phyloP scores from a whole-genome alignment of 1,284 basidiomycete species.

The Coniferiporia sulphurascens region DNA sequence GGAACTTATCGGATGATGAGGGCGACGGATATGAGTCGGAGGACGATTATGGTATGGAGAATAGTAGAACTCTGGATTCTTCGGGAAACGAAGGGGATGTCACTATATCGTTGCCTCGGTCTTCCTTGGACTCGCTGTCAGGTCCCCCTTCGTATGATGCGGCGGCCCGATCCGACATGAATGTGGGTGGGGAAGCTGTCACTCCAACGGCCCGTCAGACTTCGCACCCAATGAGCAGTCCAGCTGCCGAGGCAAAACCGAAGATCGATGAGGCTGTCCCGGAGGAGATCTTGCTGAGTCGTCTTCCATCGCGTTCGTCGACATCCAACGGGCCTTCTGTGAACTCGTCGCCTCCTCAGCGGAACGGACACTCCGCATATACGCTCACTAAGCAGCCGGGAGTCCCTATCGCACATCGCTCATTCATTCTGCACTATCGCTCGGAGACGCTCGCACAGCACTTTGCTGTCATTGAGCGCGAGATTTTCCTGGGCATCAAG shows the following conservation, averaged over 20 bases:
- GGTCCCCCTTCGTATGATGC: slow-evolving; percentile 20
- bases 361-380: slow-evolving; percentile 21
- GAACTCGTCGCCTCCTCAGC: slow-evolving; percentile 27
- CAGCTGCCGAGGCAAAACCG: slow-evolving; percentile 41
- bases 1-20: slow-evolving; percentile 44
- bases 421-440: slow-evolving; percentile 58
- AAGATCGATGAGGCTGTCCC: slow-evolving; percentile 58
- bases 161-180: slow-evolving; percentile 1
- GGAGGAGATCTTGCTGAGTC: slow-evolving; percentile 58
- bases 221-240: slow-evolving; percentile 6
- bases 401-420: slow-evolving; percentile 43
- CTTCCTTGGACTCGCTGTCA: slow-evolving; percentile 5
- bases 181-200: slow-evolving; percentile 7
- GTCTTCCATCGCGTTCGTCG: slow-evolving; percentile 40
- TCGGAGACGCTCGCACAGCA: slow-evolving; percentile 70
- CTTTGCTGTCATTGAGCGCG: slow-evolving; percentile 84
- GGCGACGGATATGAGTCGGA: slow-evolving; percentile 30
- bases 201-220: slow-evolving; percentile 20
- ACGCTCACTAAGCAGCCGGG: slow-evolving; percentile 22
- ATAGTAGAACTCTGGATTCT: slow-evolving; percentile 17
- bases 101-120: slow-evolving; percentile 15
- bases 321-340: slow-evolving; percentile 30
- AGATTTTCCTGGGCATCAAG: slow-evolving; percentile 76
- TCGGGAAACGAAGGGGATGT: slow-evolving; percentile 19
- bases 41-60: slow-evolving; percentile 29